Evolutionary conservation across 1,139 yeast species (phyloP).

Genomic region (Geotrichum bryndzae): DNA sequence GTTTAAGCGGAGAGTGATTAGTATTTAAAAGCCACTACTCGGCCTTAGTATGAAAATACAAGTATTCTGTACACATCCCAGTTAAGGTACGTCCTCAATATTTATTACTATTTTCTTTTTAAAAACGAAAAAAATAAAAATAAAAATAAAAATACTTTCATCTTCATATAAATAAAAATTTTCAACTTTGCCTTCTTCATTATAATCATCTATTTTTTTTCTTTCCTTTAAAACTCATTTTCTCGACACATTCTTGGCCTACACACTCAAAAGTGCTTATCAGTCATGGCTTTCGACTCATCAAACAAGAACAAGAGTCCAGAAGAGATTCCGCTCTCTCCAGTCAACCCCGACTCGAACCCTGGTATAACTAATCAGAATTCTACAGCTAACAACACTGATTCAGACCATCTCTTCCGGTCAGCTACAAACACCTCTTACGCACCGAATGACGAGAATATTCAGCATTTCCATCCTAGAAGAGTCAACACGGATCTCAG

Average conservation of each 20-base stretch:
- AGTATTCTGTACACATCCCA: not conserved
- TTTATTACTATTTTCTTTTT: not conserved
- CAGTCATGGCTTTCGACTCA: constrained; percentile 8
- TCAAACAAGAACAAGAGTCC: not conserved
- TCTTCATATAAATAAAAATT: not conserved
- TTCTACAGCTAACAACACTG: not conserved
- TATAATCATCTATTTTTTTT: not conserved
- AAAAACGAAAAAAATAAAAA: not conserved
- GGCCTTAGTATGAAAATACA: not conserved
- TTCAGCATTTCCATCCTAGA: not conserved
- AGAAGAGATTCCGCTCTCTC: constrained; percentile 8
- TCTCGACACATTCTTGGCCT: not conserved
- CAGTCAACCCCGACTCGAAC: not conserved
- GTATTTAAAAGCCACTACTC: not conserved
- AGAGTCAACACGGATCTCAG: not conserved
- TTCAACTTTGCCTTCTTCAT: not conserved
- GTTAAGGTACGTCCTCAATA: not conserved
- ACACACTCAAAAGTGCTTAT: constrained; percentile 6
- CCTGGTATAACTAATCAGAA: not conserved
- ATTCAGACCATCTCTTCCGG: not conserved
- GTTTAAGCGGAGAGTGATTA: not conserved
- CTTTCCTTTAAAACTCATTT: not conserved
- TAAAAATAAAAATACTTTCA: not conserved
- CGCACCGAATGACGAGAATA: constrained; percentile 5
- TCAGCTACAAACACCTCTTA: not conserved